A percentile compares a stretch with the other conserved stretches of the same genome.
phyloP scores from a whole-genome alignment of 345 rosid species.

The Alliaria petiolata region DNA sequence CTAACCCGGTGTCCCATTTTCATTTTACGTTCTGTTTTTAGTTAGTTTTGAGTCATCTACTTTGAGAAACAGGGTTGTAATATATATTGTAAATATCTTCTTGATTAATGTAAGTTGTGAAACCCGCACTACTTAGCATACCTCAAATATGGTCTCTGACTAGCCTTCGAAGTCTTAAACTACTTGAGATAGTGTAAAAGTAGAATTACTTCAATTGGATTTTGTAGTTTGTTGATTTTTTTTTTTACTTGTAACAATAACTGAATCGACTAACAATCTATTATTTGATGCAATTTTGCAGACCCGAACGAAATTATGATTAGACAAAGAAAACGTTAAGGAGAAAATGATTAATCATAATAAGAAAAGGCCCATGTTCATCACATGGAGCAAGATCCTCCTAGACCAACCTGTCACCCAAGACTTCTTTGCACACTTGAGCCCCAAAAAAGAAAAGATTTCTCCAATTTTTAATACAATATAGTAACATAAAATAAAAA shows the following conservation, averaged over 20 bases:
- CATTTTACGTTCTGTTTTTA: too few species aligned
- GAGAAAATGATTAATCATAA: not conserved
- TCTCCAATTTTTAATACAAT: not conserved
- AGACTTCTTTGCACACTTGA: slow-evolving; percentile 27
- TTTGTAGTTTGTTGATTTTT: too few species aligned
- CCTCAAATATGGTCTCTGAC: not conserved
- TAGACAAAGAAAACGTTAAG: not conserved
- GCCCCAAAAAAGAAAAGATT: not conserved
- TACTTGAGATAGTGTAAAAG: not conserved
- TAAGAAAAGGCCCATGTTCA: slow-evolving; percentile 24
- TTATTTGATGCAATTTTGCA: not conserved
- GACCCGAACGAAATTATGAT: not conserved
- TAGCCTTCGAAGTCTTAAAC: not conserved
- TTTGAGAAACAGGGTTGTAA: too few species aligned
- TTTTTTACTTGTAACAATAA: too few species aligned
- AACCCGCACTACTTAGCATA: not conserved
- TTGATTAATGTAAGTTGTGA: not conserved
- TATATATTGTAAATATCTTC: not conserved
- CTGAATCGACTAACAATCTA: too few species aligned
- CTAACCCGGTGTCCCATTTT: too few species aligned
- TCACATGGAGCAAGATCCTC: slow-evolving; percentile 31
- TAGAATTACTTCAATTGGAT: too few species aligned
- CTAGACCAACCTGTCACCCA: slow-evolving; percentile 23
- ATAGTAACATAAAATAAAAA: not conserved
- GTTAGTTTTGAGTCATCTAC: too few species aligned